phyloP scores from a whole-genome alignment of 2,329 filamentous ascomycete species.

The Iodosphaeria phyllophila region DNA sequence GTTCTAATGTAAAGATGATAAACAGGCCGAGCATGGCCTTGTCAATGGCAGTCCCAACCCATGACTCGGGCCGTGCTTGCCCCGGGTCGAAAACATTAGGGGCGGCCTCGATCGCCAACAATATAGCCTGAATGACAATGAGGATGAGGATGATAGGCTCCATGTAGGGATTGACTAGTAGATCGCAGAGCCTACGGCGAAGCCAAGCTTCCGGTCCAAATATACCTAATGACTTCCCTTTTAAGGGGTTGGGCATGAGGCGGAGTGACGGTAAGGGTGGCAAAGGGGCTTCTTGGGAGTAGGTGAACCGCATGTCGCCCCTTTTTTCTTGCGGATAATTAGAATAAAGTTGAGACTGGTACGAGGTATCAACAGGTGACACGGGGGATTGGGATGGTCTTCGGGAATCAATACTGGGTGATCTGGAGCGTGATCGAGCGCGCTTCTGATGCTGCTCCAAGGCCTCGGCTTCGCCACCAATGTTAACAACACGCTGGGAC shows the following conservation, averaged over 20 bases:
- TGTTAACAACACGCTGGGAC: constrained; percentile 93
- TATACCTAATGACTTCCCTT: constrained; percentile 69
- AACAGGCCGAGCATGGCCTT: constrained; percentile 72
- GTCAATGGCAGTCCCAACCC: constrained; percentile 50
- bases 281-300: constrained; percentile 11
- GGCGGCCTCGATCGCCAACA: constrained; percentile 73
- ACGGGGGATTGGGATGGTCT: constrained; percentile 25
- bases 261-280: constrained; percentile 13
- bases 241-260: constrained; percentile 54
- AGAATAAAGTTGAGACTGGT: constrained; percentile 27
- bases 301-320: constrained; percentile 13
- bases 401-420: constrained; percentile 29
- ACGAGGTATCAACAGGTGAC: constrained; percentile 29
- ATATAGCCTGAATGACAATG: constrained; percentile 71
- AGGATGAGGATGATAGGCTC: constrained; percentile 75
- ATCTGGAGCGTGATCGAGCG: constrained; percentile 39
- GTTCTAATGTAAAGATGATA: constrained; percentile 73
- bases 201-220: constrained; percentile 64
- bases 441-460: constrained; percentile 55
- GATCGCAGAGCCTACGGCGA: constrained; percentile 56
- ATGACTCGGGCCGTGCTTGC: constrained; percentile 39
- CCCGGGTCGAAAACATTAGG: constrained; percentile 47
- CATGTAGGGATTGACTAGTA: constrained; percentile 70
- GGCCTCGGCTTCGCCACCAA: constrained; percentile 80
- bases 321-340: constrained; percentile 26